Percentiles rank a stretch among this genome's conserved stretches.
Evolutionary conservation across 139 green algal genomes (phyloP).

Genomic region (Prasinococcaceae sp.): DNA sequence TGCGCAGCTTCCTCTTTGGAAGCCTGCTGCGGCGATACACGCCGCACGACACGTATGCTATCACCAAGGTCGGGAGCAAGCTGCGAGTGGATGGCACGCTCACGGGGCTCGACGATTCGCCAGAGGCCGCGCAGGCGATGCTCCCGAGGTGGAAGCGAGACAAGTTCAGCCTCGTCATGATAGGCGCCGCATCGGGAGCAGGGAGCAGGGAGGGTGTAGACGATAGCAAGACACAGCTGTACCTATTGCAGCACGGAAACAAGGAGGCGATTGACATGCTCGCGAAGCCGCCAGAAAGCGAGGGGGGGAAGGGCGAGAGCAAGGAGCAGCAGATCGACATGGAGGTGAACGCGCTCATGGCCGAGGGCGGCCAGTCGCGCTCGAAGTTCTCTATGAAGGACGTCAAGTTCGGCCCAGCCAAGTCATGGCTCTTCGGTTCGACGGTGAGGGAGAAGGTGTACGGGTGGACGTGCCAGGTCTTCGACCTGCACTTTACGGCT

Average conservation of each 20-base stretch:
- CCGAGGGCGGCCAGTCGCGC: no score
- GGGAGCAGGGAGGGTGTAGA: no score
- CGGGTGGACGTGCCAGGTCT: not conserved
- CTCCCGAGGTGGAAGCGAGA: not conserved
- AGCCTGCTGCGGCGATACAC: conserved; percentile 1
- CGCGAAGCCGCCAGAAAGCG: not conserved
- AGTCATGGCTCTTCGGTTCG: no score
- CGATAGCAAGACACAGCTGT: not conserved
- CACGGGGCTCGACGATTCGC: not conserved
- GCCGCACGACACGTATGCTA: conserved; percentile 1
- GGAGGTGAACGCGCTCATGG: not conserved
- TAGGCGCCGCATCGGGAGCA: no score
- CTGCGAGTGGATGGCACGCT: conserved; percentile 8
- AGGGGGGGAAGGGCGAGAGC: not conserved
- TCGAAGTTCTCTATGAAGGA: no score
- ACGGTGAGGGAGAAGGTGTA: not conserved
- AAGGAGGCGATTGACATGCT: not conserved
- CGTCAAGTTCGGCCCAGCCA: no score
- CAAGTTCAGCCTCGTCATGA: not conserved
- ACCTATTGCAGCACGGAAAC: conserved; percentile 3
- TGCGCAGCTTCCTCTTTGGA: conserved; percentile 2
- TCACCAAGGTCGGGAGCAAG: not conserved
- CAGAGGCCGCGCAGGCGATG: not conserved
- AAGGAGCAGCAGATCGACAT: not conserved
- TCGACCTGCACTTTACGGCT: no score